A percentile compares a stretch with the other conserved stretches of the same genome.
Conservation (phyloP, 148 eudicot genomes). For the Pouteria glomerata region DNA sequence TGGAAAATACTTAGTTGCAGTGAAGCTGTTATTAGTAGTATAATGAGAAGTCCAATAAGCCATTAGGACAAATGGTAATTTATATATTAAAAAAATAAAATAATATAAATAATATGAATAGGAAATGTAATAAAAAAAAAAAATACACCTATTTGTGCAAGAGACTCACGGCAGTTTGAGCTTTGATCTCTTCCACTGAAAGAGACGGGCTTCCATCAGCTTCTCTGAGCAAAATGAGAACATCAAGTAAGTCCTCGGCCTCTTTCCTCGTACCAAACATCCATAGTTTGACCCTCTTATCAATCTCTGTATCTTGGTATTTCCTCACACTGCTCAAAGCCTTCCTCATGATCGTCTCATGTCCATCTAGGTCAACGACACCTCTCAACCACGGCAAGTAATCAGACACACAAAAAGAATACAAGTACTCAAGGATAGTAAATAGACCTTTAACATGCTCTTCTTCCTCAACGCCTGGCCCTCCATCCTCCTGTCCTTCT, state of each 20-base stretch:
- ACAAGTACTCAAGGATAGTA: neutral
- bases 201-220: slow-evolving; percentile 4
- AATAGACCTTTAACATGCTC: slow-evolving; percentile 12
- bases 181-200: slow-evolving; percentile 16
- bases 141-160: no score
- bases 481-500: neutral
- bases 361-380: slow-evolving; percentile 11
- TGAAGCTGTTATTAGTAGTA: no score
- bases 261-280: neutral
- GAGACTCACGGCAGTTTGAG: slow-evolving; percentile 6
- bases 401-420: slow-evolving; percentile 11
- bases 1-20: no score
- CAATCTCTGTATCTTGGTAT: slow-evolving; percentile 3
- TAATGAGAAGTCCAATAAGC: no score
- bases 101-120: no score
- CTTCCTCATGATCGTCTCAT: slow-evolving; percentile 4
- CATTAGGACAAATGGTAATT: no score
- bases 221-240: slow-evolving; percentile 6
- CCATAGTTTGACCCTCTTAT: slow-evolving; percentile 11
- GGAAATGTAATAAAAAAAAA: no score
- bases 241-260: slow-evolving; percentile 14
- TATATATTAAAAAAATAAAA: no score
- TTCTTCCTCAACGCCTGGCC: slow-evolving; percentile 10
- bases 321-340: neutral
- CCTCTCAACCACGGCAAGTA: slow-evolving; percentile 5